These are phyloP conservation scores for Echium plantagineum DNA, from an alignment of 257 asterid genomes.

Conservation along the genomic window DNA sequence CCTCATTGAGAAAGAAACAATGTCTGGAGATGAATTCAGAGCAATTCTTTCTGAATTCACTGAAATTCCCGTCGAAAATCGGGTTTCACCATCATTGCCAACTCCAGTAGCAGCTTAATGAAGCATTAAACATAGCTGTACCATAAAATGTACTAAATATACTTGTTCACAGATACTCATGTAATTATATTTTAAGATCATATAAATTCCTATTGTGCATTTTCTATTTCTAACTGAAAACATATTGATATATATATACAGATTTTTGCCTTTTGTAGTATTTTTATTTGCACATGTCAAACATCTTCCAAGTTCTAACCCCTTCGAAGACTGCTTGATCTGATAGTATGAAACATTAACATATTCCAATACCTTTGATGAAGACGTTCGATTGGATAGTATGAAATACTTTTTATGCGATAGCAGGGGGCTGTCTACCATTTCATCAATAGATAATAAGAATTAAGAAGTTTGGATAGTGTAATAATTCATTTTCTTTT, in stretches of 20 bases:
- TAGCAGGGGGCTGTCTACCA: no score
- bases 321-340: no score
- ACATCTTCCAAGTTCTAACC: no score
- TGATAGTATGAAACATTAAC: no score
- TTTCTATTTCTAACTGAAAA: neutral
- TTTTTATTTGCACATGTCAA: no score
- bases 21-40: constrained; percentile 86
- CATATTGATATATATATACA: constrained; percentile 2
- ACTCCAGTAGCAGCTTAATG: constrained; percentile 50
- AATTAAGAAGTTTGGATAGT: no score
- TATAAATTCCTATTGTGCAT: constrained; percentile 2
- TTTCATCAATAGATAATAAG: no score
- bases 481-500: no score
- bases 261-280: neutral
- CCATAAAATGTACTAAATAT: neutral
- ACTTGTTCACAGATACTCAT: constrained; percentile 8
- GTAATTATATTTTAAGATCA: constrained; percentile 10
- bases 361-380: no score
- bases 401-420: no score
- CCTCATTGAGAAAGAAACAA: constrained; percentile 86
- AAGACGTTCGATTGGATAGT: no score
- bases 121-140: constrained; percentile 13
- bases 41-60: constrained; percentile 71
- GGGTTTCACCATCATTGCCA: constrained; percentile 40
- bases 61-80: constrained; percentile 72